phyloP scores from a whole-genome alignment of 2,329 filamentous ascomycete species.

The Macroventuria anomochaeta region DNA sequence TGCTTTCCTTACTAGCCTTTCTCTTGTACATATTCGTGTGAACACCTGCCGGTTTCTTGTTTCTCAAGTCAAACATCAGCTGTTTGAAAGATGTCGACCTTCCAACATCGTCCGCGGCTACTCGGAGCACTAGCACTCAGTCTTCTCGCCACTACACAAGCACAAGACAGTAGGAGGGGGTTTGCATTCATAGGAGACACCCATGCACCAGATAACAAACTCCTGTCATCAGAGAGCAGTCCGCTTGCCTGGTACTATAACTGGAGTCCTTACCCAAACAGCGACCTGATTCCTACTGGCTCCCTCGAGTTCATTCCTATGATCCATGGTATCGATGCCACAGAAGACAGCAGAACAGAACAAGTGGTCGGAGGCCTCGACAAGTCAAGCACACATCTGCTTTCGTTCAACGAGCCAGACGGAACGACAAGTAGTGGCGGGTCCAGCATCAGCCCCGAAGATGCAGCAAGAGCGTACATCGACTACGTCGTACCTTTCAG shows the following conservation, averaged over 20 bases:
- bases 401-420: slow-evolving; percentile 84
- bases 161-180: slow-evolving; percentile 69
- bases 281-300: slow-evolving; percentile 57
- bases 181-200: slow-evolving; percentile 71
- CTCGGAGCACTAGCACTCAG: slow-evolving; percentile 7
- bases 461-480: slow-evolving; percentile 74
- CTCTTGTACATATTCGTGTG: neutral
- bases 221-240: slow-evolving; percentile 65
- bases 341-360: slow-evolving; percentile 54
- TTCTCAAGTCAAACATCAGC: neutral
- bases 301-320: slow-evolving; percentile 78
- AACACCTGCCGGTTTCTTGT: neutral
- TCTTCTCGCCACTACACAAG: slow-evolving; percentile 20
- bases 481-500: slow-evolving; percentile 73
- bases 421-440: slow-evolving; percentile 64
- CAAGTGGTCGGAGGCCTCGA: slow-evolving; percentile 68
- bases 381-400: slow-evolving; percentile 67
- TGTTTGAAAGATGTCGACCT: neutral
- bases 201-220: slow-evolving; percentile 65
- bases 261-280: slow-evolving; percentile 64
- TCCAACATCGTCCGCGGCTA: slow-evolving; percentile 7
- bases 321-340: slow-evolving; percentile 69
- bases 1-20: neutral
- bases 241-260: slow-evolving; percentile 87
- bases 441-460: slow-evolving; percentile 65